phyloP scores from a whole-genome alignment of 2,329 filamentous ascomycete genomes.

The Fusarium pseudograminearum region DNA sequence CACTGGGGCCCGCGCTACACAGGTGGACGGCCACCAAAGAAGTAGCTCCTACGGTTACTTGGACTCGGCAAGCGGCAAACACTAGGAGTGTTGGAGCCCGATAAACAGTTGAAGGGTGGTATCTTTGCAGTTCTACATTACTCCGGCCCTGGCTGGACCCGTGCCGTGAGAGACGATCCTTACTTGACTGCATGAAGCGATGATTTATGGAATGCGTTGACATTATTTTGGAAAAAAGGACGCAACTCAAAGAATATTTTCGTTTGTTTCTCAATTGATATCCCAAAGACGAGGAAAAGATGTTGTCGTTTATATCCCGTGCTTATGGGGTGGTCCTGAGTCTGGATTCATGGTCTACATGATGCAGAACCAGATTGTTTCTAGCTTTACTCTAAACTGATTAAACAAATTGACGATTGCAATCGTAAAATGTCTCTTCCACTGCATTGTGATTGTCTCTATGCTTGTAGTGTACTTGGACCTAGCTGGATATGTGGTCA shows the following conservation, averaged over 20 bases:
- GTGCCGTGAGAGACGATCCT: slow-evolving; percentile 43
- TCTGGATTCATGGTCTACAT: slow-evolving; percentile 27
- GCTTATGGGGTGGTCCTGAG: slow-evolving; percentile 8
- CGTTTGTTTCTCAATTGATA: slow-evolving; percentile 34
- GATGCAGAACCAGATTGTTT: slow-evolving; percentile 40
- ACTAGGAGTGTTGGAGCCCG: slow-evolving; percentile 41
- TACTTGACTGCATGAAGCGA: slow-evolving; percentile 43
- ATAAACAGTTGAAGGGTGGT: slow-evolving; percentile 25
- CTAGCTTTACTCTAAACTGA: slow-evolving; percentile 35
- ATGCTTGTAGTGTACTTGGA: not conserved
- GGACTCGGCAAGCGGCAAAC: slow-evolving; percentile 45
- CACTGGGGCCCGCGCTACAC: slow-evolving; percentile 41
- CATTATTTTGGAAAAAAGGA: slow-evolving; percentile 34
- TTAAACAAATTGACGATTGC: slow-evolving; percentile 31
- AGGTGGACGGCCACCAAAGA: slow-evolving; percentile 50
- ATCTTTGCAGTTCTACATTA: slow-evolving; percentile 38
- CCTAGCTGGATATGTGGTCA: not conserved
- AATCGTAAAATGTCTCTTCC: not conserved
- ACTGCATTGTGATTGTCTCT: not conserved
- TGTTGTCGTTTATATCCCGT: slow-evolving; percentile 7
- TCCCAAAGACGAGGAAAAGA: slow-evolving; percentile 4
- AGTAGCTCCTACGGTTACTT: slow-evolving; percentile 54
- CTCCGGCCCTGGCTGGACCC: slow-evolving; percentile 47
- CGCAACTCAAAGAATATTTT: slow-evolving; percentile 30
- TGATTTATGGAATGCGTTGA: slow-evolving; percentile 32